phyloP scores from a whole-genome alignment of 1,139 yeast genomes.

The Wickerhamiella infanticola region DNA sequence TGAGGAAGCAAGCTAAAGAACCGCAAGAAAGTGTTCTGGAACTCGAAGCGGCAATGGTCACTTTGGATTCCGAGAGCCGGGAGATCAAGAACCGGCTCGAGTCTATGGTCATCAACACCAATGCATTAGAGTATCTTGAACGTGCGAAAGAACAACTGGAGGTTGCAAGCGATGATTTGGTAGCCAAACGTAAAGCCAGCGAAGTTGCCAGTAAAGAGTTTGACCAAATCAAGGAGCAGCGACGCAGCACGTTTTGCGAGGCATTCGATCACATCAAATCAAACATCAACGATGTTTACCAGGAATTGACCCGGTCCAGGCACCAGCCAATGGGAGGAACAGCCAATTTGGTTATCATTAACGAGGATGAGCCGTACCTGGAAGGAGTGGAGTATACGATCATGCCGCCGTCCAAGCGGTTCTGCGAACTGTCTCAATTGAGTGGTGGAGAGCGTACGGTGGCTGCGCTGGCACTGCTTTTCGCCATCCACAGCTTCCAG shows the following conservation, averaged over 20 bases:
- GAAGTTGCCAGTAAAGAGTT: conserved; percentile 26
- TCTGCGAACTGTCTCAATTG: conserved; percentile 79
- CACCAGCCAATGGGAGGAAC: conserved; percentile 37
- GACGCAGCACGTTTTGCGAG: conserved; percentile 47
- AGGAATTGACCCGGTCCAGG: conserved; percentile 57
- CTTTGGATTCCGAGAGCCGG: conserved; percentile 12
- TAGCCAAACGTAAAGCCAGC: neutral
- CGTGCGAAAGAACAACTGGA: conserved; percentile 2
- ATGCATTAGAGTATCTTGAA: neutral
- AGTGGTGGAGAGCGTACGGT: conserved; percentile 97
- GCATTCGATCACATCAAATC: conserved; percentile 67
- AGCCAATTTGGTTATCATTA: conserved; percentile 18
- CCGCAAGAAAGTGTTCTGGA: neutral
- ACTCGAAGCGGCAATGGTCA: neutral
- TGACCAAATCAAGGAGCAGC: conserved; percentile 40
- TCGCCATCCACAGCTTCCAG: conserved; percentile 79
- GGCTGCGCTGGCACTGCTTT: conserved; percentile 84
- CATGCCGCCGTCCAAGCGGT: conserved; percentile 92
- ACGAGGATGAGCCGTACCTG: conserved; percentile 69
- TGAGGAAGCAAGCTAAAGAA: neutral
- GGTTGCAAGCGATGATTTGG: neutral
- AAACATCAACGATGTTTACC: conserved; percentile 65
- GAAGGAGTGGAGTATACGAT: conserved; percentile 84
- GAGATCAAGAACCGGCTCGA: conserved; percentile 5
- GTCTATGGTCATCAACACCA: conserved; percentile 4